A percentile compares a stretch with the other conserved stretches of the same genome.
phyloP scores from a whole-genome alignment of 805 yeast genomes.

The Schwanniomyces occidentalis region DNA sequence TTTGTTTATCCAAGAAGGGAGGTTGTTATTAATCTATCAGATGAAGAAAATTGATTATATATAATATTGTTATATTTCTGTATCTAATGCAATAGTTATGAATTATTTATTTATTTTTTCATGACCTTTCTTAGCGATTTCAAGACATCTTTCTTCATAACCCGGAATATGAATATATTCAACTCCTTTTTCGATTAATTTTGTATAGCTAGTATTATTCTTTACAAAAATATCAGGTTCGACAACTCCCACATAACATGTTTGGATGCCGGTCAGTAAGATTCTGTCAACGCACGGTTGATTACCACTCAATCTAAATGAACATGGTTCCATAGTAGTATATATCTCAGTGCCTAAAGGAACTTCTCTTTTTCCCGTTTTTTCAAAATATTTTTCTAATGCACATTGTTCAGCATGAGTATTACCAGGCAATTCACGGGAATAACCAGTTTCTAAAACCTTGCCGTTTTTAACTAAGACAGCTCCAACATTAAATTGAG shows the following conservation, averaged over 20 bases:
- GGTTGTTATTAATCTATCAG: conserved; percentile 29
- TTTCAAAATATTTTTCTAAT: conserved; percentile 62
- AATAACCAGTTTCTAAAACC: conserved; percentile 78
- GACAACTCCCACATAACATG: conserved; percentile 87
- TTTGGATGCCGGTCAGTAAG: conserved; percentile 53
- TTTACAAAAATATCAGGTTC: conserved; percentile 91
- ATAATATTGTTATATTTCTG: not conserved
- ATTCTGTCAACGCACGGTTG: conserved; percentile 85
- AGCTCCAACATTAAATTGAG: conserved; percentile 96
- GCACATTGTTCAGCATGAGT: conserved; percentile 99
- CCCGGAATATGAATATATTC: conserved; percentile 84
- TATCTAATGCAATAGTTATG: conserved; percentile 1
- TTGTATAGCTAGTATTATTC: conserved; percentile 62
- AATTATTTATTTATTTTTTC: conserved; percentile 19
- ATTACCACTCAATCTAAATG: conserved; percentile 85
- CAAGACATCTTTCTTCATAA: conserved; percentile 65
- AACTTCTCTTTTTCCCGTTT: conserved; percentile 38
- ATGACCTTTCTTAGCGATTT: conserved; percentile 77
- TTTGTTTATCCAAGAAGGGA: conserved; percentile 40
- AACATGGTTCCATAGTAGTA: conserved; percentile 98
- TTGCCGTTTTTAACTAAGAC: conserved; percentile 62
- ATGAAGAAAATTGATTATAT: conserved; percentile 13
- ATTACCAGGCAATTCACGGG: conserved; percentile 90
- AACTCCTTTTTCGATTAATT: conserved; percentile 56
- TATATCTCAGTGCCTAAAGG: conserved; percentile 81